Evolutionary conservation across 2,329 filamentous ascomycete species (phyloP), one percentile per base, ranked within the genome.

Genomic region (Daldinia eschscholtzii): DNA sequence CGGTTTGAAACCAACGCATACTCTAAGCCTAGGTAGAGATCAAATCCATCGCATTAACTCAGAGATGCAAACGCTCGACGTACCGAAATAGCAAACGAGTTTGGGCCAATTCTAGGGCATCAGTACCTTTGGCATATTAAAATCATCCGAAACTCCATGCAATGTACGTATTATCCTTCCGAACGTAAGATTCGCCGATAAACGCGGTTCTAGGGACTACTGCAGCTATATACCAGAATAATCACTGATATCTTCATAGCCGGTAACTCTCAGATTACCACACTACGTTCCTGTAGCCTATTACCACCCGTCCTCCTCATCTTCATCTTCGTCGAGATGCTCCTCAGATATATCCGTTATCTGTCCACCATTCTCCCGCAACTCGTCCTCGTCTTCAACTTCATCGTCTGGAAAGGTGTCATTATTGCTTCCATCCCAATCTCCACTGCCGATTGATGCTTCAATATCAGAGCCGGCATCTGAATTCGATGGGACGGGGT

Each of bases 241-340:
- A 7, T 2, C 9, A 30, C 46, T 15, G 6, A n/a, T 28, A 33
- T 52, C 6, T 30, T 33, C 15, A n/a, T 52, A 33, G 13, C 6
- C 15, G 13, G 13, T 20, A 18, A 3, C 6, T 20, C 52, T 30
- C n/a, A 7, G 18, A 5, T 18, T 35, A n/a, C 37, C 13, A 30
- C 6, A 1, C 26, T 7, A 20, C 30, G 53, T 13, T 13, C 28
- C 35, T 18, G 18, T 12, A 15, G 59, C 10, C 37, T 6, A 26
- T 65, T 20, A 68, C 61, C 61, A 70, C 18, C 60, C 68, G 13
- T 71, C 71, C 18, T 64, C 70, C 20, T 70, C 69, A 2, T 68
- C 67, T 6, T 57, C 65, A 2, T 61, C 57, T 12, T 35, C 64
- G 6, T 71, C 66, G 10, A 30, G 57, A 28, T 42, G 37, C 30